Base-by-base conservation (phyloP, 257 asterid species). In the Rhazya stricta region DNA sequence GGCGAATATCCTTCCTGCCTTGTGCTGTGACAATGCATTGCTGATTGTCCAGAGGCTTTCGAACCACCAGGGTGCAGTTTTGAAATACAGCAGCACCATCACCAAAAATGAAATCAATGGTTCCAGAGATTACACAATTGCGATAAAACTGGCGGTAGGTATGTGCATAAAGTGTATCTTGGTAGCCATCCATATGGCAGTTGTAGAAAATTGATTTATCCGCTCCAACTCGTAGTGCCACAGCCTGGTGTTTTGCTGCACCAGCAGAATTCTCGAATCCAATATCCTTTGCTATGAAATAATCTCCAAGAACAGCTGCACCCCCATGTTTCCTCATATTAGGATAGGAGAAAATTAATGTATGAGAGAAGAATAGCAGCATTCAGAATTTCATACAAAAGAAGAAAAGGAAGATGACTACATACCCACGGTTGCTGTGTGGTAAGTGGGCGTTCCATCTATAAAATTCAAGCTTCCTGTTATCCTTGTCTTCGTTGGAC, bases 191-290 rank as follows among this genome's bases (percentile, higher is more conserved):
- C 80, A 93, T 84, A 9, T 86, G 93, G 71, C 97, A 91, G 53
- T 90, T 91, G 75, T 82, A 82, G 84, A 87, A 91, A 37, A 93
- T 83, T 6, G 85, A 76, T 74, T 80, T 84, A 72, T 93, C 97
- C 0, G 92, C 89, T 61, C 92, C 89, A 13, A 89, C 97, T 3
- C 96, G 84, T 45, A 93, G 68, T 3, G 98, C 98, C 58, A 93
- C 91, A 0, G 98, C 98, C 73, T 93, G 98, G 74, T 87, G 92
- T 83, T 88, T 88, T 18, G 77, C 88, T 1, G 98, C 81, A 0
- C 98, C 98, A 0, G 97, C 96, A 0, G 90, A 56, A 77, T 91
- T 93, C 82, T 93, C 98, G 67, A 93, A 87, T 10, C 94, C 96
- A 0, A 93, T 86, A 72, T 88, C 93, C 84, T 79, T 82, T 0